A percentile compares a stretch with the other conserved stretches of the same genome.
Conservation (phyloP, 257 asterid species). For the Anisodus tanguticus region DNA sequence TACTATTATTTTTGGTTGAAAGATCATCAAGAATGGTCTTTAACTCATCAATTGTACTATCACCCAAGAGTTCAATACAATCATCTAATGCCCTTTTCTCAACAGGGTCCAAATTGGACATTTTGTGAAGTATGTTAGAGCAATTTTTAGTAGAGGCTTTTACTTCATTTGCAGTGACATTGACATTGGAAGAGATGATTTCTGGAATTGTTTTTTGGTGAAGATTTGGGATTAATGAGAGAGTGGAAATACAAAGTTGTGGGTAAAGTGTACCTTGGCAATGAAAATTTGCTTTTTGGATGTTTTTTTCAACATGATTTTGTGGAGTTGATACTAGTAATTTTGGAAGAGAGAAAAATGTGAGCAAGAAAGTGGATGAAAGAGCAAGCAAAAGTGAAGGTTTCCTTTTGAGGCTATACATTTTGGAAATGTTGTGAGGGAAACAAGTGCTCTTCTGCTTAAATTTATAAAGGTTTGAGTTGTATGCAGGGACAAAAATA, state of each 20-base stretch:
- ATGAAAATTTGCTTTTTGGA: conserved; percentile 56
- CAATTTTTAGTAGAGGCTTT: conserved; percentile 53
- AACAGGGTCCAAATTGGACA: conserved; percentile 52
- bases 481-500: background rate
- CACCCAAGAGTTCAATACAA: conserved; percentile 70
- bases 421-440: conserved; percentile 8
- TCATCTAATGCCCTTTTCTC: conserved; percentile 76
- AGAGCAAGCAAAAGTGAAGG: background rate
- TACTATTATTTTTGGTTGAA: conserved; percentile 30
- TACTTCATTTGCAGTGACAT: conserved; percentile 65
- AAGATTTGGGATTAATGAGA: conserved; percentile 62
- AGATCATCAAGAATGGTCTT: conserved; percentile 47
- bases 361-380: conserved; percentile 1
- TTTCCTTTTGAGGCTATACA: background rate
- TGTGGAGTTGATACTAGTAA: conserved; percentile 32
- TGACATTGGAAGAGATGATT: conserved; percentile 63
- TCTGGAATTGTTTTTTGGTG: conserved; percentile 64
- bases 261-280: conserved; percentile 78
- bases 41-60: conserved; percentile 54
- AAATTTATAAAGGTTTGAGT: background rate
- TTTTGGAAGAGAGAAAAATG: background rate
- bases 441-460: background rate
- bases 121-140: conserved; percentile 55
- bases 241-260: conserved; percentile 72
- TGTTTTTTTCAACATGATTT: conserved; percentile 50